Percentiles rank a stretch among this genome's conserved stretches.
These are phyloP conservation scores for Dipodascopsis uninucleata DNA, from an alignment of 805 yeast genomes.

Conservation along the genomic window DNA sequence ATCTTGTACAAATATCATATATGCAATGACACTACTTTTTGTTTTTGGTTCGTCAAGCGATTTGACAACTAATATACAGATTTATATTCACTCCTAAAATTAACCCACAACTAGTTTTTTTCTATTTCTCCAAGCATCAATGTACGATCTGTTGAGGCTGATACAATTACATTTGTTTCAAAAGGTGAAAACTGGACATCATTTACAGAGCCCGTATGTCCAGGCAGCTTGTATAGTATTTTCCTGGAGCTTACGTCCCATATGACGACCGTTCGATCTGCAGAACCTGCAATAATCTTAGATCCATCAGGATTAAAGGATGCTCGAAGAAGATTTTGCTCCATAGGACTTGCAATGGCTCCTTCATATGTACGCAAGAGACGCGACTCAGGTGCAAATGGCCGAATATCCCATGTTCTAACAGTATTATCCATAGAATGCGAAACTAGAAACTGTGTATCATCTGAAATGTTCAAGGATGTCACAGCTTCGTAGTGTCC, in stretches of 20 bases:
- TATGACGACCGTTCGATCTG: conserved; percentile 52
- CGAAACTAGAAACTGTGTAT: conserved; percentile 48
- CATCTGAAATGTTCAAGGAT: conserved; percentile 48
- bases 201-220: conserved; percentile 60
- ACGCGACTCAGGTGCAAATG: conserved; percentile 35
- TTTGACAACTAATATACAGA: too few species aligned
- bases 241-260: conserved; percentile 59
- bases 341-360: conserved; percentile 46
- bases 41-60: too few species aligned
- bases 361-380: conserved; percentile 50
- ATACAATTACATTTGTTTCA: conserved; percentile 34
- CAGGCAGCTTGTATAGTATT: conserved; percentile 48
- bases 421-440: conserved; percentile 57
- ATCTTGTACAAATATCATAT: too few species aligned
- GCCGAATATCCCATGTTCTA: conserved; percentile 53
- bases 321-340: conserved; percentile 50
- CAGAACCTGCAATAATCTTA: conserved; percentile 55
- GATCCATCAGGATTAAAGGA: conserved; percentile 42
- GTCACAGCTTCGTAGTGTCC: conserved; percentile 52
- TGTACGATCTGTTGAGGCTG: conserved; percentile 27
- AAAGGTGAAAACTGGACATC: conserved; percentile 56
- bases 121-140: conserved; percentile 29
- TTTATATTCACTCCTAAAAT: too few species aligned
- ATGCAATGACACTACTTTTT: too few species aligned
- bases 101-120: too few species aligned